Percentiles rank a stretch among this genome's conserved stretches.
phyloP scores from a whole-genome alignment of 2,329 filamentous ascomycete genomes.

The Talaromyces sp. region DNA sequence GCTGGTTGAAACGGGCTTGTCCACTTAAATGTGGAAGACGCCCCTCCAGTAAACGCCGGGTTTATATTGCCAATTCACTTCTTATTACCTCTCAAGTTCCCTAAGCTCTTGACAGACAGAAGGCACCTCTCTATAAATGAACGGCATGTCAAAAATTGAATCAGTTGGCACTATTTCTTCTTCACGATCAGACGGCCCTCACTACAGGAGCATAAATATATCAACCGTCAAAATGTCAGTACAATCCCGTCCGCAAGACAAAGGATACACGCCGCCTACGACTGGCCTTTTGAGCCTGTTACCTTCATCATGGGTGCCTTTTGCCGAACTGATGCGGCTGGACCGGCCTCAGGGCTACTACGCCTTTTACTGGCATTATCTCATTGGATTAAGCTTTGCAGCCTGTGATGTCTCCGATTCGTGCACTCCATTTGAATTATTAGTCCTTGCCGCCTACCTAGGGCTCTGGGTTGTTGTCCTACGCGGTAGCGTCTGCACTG shows the following conservation, averaged over 20 bases:
- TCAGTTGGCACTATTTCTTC: neutral
- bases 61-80: neutral
- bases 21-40: neutral
- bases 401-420: constrained; percentile 54
- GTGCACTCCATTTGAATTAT: constrained; percentile 57
- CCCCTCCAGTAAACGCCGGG: neutral
- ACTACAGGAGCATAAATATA: neutral
- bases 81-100: neutral
- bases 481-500: constrained; percentile 82
- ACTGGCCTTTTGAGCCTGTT: neutral
- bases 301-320: constrained; percentile 3
- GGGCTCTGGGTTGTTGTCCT: constrained; percentile 75
- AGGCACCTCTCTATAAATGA: neutral
- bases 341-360: constrained; percentile 79
- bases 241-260: neutral
- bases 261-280: neutral
- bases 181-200: neutral
- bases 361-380: constrained; percentile 80
- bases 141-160: neutral
- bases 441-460: constrained; percentile 64
- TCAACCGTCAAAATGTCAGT: neutral
- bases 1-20: neutral
- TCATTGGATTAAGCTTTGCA: constrained; percentile 79
- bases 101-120: neutral
- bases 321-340: constrained; percentile 61